phyloP scores from a whole-genome alignment of 176 grass and related monocot species.

The Echinochloa phyllopogon region DNA sequence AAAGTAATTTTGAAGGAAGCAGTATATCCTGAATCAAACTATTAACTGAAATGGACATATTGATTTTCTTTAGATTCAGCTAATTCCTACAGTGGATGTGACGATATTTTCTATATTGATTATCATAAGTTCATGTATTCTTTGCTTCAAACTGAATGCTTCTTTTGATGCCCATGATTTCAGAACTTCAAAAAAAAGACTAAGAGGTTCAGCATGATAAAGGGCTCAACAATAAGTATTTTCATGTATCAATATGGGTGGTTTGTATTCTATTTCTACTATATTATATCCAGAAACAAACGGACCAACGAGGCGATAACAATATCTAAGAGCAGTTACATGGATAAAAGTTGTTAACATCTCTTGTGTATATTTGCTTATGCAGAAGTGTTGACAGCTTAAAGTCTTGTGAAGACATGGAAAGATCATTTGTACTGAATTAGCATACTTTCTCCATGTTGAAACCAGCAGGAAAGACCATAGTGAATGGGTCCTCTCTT shows the following conservation, averaged over 20 bases:
- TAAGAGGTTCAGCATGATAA: background rate
- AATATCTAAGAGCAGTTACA: background rate
- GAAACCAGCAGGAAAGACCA: slow-evolving; percentile 79
- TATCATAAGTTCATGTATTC: slow-evolving; percentile 11
- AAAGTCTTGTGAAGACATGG: slow-evolving; percentile 17
- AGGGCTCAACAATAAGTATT: background rate
- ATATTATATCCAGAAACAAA: background rate
- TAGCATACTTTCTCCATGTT: slow-evolving; percentile 75
- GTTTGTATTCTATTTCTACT: background rate
- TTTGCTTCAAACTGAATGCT: slow-evolving; percentile 15
- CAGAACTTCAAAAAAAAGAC: background rate
- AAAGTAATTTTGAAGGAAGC: background rate
- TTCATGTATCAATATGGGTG: background rate
- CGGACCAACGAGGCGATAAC: background rate
- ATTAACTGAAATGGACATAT: background rate
- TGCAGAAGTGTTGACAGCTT: background rate
- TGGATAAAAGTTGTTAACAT: background rate
- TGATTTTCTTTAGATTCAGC: background rate
- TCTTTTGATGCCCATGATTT: background rate
- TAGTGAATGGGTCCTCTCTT: slow-evolving; percentile 83
- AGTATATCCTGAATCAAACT: slow-evolving; percentile 9
- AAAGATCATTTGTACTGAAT: slow-evolving; percentile 22
- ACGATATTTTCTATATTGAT: background rate
- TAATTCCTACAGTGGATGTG: slow-evolving; percentile 1
- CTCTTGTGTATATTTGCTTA: background rate